Evolutionary conservation across 2,329 filamentous ascomycete genomes (phyloP).

Genomic region (Fusarium lateritium): DNA sequence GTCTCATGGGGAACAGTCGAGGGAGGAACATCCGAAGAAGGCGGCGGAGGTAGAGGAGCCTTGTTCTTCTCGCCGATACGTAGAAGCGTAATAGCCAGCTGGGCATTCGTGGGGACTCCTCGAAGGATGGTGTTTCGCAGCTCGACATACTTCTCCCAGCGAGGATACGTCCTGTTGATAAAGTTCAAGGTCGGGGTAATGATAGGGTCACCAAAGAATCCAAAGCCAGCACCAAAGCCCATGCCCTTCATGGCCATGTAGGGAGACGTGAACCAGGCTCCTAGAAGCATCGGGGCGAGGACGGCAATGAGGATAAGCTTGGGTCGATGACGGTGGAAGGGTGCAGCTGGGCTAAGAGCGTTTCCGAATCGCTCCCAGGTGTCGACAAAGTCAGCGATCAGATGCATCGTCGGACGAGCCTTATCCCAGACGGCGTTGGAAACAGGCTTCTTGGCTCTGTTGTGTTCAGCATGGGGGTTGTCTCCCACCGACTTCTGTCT

Average conservation of each 20-base stretch:
- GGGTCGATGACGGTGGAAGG: slow-evolving; percentile 69
- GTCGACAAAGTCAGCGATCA: slow-evolving; percentile 62
- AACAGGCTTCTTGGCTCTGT: slow-evolving; percentile 85
- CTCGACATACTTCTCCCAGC: slow-evolving; percentile 83
- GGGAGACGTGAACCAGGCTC: slow-evolving; percentile 68
- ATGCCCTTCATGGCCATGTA: slow-evolving; percentile 75
- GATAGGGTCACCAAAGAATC: slow-evolving; percentile 85
- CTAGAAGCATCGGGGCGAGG: slow-evolving; percentile 66
- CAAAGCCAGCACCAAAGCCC: slow-evolving; percentile 78
- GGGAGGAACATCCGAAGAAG: slow-evolving; percentile 54
- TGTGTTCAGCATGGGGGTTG: slow-evolving; percentile 62
- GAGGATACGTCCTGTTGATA: slow-evolving; percentile 74
- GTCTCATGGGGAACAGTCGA: slow-evolving; percentile 61
- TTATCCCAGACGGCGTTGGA: slow-evolving; percentile 83
- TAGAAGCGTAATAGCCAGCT: slow-evolving; percentile 84
- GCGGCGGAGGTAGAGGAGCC: slow-evolving; percentile 78
- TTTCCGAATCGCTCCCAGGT: slow-evolving; percentile 68
- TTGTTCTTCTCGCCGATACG: slow-evolving; percentile 87
- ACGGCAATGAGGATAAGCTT: slow-evolving; percentile 68
- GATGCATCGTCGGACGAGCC: slow-evolving; percentile 79
- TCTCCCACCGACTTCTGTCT: slow-evolving; percentile 63
- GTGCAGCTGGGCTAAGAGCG: slow-evolving; percentile 73
- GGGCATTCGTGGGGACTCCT: slow-evolving; percentile 88
- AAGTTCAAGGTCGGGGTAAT: slow-evolving; percentile 72
- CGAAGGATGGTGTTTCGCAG: slow-evolving; percentile 83